phyloP scores from a whole-genome alignment of 176 grass and related monocot species.

The Echinochloa phyllopogon region DNA sequence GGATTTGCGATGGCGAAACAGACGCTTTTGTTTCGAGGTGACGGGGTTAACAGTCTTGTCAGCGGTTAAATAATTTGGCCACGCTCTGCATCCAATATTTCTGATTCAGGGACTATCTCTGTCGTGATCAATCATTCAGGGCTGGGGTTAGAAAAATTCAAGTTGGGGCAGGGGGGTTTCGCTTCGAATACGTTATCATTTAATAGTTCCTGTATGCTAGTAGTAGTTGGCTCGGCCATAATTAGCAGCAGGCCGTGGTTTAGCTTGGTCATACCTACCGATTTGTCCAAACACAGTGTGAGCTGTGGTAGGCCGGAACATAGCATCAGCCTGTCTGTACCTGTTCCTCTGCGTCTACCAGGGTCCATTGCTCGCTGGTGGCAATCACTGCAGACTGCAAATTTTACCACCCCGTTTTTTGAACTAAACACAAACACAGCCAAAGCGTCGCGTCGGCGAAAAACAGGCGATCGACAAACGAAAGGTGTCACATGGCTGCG shows the following conservation, averaged over 20 bases:
- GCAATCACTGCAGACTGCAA: too few species aligned
- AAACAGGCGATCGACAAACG: neutral
- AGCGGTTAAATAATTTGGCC: neutral
- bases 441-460: neutral
- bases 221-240: conserved; percentile 16
- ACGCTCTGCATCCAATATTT: neutral
- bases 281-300: conserved; percentile 7
- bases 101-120: neutral
- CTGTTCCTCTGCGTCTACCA: neutral
- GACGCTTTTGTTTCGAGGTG: neutral
- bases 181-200: too few species aligned
- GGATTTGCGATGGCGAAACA: neutral
- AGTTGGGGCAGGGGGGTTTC: neutral
- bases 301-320: neutral
- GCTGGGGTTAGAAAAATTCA: neutral
- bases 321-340: neutral
- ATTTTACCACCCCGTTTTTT: too few species aligned
- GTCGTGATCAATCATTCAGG: conserved; percentile 16
- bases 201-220: neutral
- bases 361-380: too few species aligned
- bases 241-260: neutral
- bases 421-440: too few species aligned
- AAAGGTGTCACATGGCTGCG: neutral
- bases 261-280: conserved; percentile 23
- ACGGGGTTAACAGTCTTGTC: neutral